Percentiles rank a stretch among this genome's conserved stretches.
phyloP scores from a whole-genome alignment of 73 alveolate genomes.

The Diophrys sp. region DNA sequence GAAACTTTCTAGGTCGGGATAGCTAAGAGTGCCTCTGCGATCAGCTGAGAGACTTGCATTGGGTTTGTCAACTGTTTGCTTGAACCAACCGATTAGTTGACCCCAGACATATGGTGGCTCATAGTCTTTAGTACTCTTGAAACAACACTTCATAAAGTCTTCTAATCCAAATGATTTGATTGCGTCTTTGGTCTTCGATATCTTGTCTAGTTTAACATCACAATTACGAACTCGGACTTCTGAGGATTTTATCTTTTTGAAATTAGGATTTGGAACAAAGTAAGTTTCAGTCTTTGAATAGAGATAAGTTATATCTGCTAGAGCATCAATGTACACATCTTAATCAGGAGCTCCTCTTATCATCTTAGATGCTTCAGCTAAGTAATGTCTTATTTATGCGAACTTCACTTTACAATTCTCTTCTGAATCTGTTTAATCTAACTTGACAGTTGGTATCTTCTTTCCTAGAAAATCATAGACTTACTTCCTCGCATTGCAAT shows the following conservation, averaged over 20 bases:
- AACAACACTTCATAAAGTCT: constrained; percentile 36
- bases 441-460: not conserved
- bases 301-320: constrained; percentile 57
- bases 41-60: constrained; percentile 68
- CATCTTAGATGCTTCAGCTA: constrained; percentile 15
- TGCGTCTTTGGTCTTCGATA: constrained; percentile 2
- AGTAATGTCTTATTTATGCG: not conserved
- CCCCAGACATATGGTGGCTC: constrained; percentile 86
- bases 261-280: constrained; percentile 52
- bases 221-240: constrained; percentile 54
- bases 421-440: not conserved
- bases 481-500: not conserved
- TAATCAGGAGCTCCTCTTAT: constrained; percentile 23
- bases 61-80: constrained; percentile 87
- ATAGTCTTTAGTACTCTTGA: constrained; percentile 78
- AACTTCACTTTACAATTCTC: constrained; percentile 1
- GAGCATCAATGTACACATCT: constrained; percentile 28
- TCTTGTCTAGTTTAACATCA: constrained; percentile 41
- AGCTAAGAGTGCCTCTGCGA: constrained; percentile 87
- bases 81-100: constrained; percentile 80
- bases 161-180: constrained; percentile 18
- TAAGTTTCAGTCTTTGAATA: constrained; percentile 46
- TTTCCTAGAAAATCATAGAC: constrained; percentile 3
- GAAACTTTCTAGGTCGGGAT: constrained; percentile 80
- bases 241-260: constrained; percentile 35